Percentiles rank a stretch among this genome's conserved stretches.
phyloP scores from a whole-genome alignment of 306 rosid species.

The Potentilla sterilis region DNA sequence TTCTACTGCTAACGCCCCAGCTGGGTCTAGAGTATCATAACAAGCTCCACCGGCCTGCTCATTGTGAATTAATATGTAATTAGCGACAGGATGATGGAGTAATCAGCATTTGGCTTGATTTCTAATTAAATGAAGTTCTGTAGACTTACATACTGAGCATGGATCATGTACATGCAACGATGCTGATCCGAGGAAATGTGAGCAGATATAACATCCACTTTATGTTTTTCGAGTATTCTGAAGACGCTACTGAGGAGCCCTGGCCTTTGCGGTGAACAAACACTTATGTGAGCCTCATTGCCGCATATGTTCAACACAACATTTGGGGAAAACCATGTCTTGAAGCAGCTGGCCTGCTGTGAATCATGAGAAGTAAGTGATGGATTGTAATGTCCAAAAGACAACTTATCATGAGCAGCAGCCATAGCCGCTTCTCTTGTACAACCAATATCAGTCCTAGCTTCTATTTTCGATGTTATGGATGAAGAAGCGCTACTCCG shows the following conservation, averaged over 20 bases:
- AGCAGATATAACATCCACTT: slow-evolving; percentile 50
- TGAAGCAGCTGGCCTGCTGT: slow-evolving; percentile 13
- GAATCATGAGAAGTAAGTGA: neutral
- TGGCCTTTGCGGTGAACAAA: slow-evolving; percentile 35
- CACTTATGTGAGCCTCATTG: slow-evolving; percentile 48
- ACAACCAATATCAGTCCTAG: neutral
- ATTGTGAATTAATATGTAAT: neutral
- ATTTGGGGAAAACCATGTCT: slow-evolving; percentile 48
- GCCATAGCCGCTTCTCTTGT: slow-evolving; percentile 31
- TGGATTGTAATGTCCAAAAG: neutral
- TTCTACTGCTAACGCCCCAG: slow-evolving; percentile 17
- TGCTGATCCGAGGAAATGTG: slow-evolving; percentile 31
- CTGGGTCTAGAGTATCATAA: neutral
- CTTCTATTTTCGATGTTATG: neutral
- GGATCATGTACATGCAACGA: slow-evolving; percentile 44
- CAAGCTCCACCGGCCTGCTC: slow-evolving; percentile 20
- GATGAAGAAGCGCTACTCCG: too few species aligned
- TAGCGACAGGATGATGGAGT: neutral
- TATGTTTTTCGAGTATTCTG: slow-evolving; percentile 52
- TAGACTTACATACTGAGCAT: slow-evolving; percentile 52
- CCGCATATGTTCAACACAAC: slow-evolving; percentile 47
- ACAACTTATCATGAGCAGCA: neutral
- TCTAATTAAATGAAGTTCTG: neutral
- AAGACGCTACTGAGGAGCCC: slow-evolving; percentile 42
- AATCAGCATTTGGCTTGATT: neutral